Conservation (phyloP, 75 land plant species). For the Cunninghamia lanceolata region DNA sequence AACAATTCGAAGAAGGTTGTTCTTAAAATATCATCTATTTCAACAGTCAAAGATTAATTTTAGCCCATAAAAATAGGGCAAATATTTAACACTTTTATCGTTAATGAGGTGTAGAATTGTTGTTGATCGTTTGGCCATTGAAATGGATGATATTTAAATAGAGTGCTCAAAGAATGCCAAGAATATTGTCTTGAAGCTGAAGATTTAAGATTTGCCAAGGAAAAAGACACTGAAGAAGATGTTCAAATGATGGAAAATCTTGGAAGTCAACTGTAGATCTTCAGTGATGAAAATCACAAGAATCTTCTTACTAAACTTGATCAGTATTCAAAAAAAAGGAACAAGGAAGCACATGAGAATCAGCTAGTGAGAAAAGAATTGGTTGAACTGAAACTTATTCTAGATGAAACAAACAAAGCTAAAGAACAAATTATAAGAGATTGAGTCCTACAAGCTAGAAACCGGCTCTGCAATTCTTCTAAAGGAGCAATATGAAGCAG, state of each 20-base stretch:
- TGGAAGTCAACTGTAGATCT: not conserved
- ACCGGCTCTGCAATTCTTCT: not conserved
- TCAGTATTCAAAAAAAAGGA: not conserved
- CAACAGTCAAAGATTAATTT: too few relatives aligned
- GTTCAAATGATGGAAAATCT: not conserved
- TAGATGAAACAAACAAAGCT: conserved; percentile 1
- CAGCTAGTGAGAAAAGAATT: conserved; percentile 6
- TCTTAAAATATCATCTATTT: too few relatives aligned
- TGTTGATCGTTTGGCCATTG: too few relatives aligned
- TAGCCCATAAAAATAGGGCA: too few relatives aligned
- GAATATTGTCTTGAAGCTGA: not conserved
- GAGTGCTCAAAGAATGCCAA: too few relatives aligned
- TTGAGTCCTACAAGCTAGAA: not conserved
- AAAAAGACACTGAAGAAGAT: not conserved
- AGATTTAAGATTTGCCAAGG: not conserved
- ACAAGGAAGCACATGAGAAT: not conserved
- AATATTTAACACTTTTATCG: too few relatives aligned
- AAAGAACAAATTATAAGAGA: conserved; percentile 4
- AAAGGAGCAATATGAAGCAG: conserved; percentile 32
- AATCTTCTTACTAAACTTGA: not conserved
- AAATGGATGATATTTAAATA: too few relatives aligned
- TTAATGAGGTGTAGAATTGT: too few relatives aligned
- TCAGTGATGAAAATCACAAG: conserved; percentile 1
- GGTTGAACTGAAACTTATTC: not conserved
- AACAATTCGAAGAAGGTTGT: too few relatives aligned